Percentiles rank a stretch among this genome's conserved stretches.
Conservation (phyloP, 106 monocot species). For the Dendrobium chrysotoxum region DNA sequence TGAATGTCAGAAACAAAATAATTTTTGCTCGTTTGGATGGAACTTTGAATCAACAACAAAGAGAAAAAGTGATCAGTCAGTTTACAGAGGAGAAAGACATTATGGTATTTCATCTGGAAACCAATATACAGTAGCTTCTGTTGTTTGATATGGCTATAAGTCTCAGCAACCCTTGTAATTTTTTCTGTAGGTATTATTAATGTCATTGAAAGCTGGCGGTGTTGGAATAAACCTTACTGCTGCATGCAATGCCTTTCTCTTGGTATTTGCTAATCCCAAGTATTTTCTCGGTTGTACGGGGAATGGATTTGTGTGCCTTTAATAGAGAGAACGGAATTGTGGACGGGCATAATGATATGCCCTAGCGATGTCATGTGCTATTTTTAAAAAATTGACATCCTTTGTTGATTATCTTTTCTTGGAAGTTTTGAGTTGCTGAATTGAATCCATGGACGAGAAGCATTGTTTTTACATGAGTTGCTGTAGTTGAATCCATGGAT, state of each 20-base stretch:
- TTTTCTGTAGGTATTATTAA: conserved; percentile 56
- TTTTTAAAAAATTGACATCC: neutral
- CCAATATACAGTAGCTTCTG: conserved; percentile 1
- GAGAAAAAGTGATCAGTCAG: conserved; percentile 72
- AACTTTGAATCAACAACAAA: conserved; percentile 77
- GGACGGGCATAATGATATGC: neutral
- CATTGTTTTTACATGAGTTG: neutral
- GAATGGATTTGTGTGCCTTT: neutral
- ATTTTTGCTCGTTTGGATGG: conserved; percentile 84
- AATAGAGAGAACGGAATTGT: neutral
- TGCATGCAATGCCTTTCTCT: conserved; percentile 87
- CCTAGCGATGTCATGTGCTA: too few species aligned
- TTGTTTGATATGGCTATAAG: conserved; percentile 1
- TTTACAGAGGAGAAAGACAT: conserved; percentile 69
- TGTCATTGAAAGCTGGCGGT: conserved; percentile 96
- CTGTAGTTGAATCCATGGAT: neutral
- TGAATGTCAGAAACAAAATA: conserved; percentile 42
- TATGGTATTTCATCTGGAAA: conserved; percentile 33
- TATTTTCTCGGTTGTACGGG: neutral
- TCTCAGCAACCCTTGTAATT: neutral
- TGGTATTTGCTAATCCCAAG: conserved; percentile 37
- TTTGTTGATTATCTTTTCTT: neutral
- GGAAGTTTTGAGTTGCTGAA: neutral
- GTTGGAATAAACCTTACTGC: conserved; percentile 98
- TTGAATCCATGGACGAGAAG: neutral